Percentiles rank a stretch among this genome's conserved stretches.
Conservation (phyloP, 2,329 filamentous ascomycete genomes). For the Pyricularia sp. region DNA sequence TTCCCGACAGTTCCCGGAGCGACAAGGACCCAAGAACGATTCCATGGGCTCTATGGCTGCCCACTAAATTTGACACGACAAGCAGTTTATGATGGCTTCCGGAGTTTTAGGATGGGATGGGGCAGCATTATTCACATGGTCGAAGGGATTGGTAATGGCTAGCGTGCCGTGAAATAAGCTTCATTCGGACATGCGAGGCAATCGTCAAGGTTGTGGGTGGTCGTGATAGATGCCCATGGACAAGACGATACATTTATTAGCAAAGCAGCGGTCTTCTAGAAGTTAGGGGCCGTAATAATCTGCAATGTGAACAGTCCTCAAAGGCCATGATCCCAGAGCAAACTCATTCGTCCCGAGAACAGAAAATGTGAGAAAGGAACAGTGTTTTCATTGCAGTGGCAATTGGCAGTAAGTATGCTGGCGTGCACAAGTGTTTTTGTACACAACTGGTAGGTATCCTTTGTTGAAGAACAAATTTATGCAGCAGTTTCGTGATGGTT, state of each 20-base stretch:
- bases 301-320: neutral
- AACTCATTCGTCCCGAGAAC: neutral
- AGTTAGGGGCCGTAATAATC: neutral
- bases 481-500: too few species aligned
- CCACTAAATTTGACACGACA: neutral
- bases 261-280: neutral
- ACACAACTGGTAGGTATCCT: neutral
- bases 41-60: neutral
- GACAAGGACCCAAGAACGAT: slow-evolving; percentile 1
- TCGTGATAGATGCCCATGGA: neutral
- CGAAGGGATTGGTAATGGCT: neutral
- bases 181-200: neutral
- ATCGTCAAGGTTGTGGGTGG: neutral
- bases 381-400: neutral
- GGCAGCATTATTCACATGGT: neutral
- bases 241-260: neutral
- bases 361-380: neutral
- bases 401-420: neutral
- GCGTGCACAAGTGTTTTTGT: neutral
- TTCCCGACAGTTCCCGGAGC: neutral
- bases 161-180: neutral
- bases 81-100: neutral
- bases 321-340: neutral
- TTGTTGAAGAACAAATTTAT: neutral
- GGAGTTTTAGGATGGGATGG: neutral